Evolutionary conservation across 306 rosid genomes (phyloP).

Genomic region (Trifolium repens): DNA sequence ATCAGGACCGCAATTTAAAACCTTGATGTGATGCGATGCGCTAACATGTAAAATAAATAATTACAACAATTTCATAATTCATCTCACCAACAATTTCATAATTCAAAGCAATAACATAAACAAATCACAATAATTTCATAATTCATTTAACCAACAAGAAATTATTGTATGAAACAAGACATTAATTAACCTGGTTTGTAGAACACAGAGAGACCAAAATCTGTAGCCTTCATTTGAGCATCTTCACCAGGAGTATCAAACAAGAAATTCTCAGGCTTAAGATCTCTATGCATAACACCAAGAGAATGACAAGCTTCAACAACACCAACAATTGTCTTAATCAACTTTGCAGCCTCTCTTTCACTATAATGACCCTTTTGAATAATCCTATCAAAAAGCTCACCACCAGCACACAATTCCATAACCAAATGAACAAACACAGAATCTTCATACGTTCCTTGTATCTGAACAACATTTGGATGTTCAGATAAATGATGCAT

Average conservation of each 20-base stretch:
- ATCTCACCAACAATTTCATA: too few species aligned
- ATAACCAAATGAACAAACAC: conserved; percentile 86
- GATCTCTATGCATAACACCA: conserved; percentile 96
- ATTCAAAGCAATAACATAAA: background rate
- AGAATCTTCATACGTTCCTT: conserved; percentile 83
- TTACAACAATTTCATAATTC: background rate
- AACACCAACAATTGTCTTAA: conserved; percentile 80
- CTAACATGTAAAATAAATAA: background rate
- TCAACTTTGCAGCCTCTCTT: conserved; percentile 78
- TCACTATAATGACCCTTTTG: conserved; percentile 89
- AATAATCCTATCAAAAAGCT: conserved; percentile 85
- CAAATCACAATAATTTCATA: background rate
- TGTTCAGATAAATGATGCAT: conserved; percentile 90
- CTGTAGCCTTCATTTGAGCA: conserved; percentile 81
- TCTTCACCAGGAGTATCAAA: conserved; percentile 74
- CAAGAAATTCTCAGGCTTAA: conserved; percentile 94
- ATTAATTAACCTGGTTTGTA: conserved; percentile 72
- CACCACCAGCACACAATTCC: conserved; percentile 92
- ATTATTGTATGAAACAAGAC: background rate
- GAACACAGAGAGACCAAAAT: conserved; percentile 85
- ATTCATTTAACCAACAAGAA: background rate
- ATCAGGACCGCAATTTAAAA: background rate
- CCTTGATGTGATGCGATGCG: background rate
- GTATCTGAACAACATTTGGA: conserved; percentile 70
- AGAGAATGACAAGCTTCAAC: conserved; percentile 88